These are phyloP conservation scores for Epichloe gansuensis DNA, from an alignment of 2,329 filamentous ascomycete genomes.

Conservation along the genomic window DNA sequence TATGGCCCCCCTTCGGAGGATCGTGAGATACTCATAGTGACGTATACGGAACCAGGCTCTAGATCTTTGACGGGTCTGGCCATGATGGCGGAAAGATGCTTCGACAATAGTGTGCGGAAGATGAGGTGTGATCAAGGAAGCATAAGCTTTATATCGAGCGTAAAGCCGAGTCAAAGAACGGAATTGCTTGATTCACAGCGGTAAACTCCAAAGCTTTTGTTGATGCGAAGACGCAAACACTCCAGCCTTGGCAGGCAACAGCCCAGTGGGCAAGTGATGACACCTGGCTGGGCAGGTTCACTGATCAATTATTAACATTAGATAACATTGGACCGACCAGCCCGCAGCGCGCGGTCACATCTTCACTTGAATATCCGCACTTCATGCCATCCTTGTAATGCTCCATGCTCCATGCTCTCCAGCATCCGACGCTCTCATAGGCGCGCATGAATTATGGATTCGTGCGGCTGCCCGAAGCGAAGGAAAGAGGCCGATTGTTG, in stretches of 20 bases:
- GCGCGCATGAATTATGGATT: not conserved
- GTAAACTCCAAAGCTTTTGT: no score
- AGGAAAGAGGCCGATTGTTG: not conserved
- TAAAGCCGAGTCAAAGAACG: no score
- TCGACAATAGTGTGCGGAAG: not conserved
- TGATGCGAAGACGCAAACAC: no score
- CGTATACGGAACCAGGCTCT: conserved; percentile 5
- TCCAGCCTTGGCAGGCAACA: not conserved
- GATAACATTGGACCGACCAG: no score
- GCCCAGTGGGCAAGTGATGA: no score
- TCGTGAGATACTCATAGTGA: conserved; percentile 2
- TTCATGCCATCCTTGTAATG: not conserved
- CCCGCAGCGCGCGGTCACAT: not conserved
- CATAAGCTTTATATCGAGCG: not conserved
- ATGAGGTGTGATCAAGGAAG: not conserved
- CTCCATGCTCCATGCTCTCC: not conserved
- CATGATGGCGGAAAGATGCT: not conserved
- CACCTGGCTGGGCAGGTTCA: no score
- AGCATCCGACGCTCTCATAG: not conserved
- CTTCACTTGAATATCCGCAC: not conserved
- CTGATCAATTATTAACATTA: no score
- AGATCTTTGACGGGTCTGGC: conserved; percentile 2
- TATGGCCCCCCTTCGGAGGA: not conserved
- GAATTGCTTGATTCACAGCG: no score
- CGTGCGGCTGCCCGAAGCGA: not conserved